Evolutionary conservation across 371 early-diverging fungal species (phyloP).

Genomic region (Mucor circinelloides): DNA sequence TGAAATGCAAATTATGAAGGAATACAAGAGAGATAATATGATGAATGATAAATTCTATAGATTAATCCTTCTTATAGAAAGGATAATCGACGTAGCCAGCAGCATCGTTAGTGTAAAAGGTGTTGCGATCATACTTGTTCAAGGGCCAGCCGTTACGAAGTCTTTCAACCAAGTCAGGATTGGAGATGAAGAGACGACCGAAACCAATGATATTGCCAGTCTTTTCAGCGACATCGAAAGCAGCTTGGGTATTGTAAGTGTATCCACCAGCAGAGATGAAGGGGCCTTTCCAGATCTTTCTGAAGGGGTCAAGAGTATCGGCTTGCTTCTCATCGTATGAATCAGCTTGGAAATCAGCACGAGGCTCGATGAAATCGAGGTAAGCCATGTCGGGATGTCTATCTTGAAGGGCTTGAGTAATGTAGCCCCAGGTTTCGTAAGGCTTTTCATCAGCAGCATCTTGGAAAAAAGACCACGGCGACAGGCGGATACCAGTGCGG

Average conservation of each 20-base stretch:
- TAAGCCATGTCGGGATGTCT: conserved; percentile 31
- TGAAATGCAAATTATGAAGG: conserved; percentile 2
- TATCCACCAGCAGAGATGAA: conserved; percentile 43
- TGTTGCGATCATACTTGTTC: conserved; percentile 21
- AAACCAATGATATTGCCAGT: conserved; percentile 22
- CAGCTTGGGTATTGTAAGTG: conserved; percentile 22
- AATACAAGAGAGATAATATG: not conserved
- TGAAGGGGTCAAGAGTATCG: conserved; percentile 37
- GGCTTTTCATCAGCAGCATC: conserved; percentile 37
- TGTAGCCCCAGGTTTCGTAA: conserved; percentile 36
- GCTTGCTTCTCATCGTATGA: conserved; percentile 1
- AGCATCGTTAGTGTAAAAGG: conserved; percentile 22
- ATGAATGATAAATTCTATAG: not conserved
- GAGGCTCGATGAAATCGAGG: conserved; percentile 37
- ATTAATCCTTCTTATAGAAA: conserved; percentile 13
- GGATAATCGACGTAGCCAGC: conserved; percentile 25
- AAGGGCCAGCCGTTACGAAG: conserved; percentile 27
- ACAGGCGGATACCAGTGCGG: conserved; percentile 30
- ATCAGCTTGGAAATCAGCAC: conserved; percentile 19
- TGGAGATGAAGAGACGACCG: conserved; percentile 28
- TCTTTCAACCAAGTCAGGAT: conserved; percentile 30
- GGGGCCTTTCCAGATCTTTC: conserved; percentile 37
- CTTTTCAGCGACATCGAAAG: conserved; percentile 22
- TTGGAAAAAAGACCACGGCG: conserved; percentile 28
- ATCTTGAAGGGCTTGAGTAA: conserved; percentile 24